Base-by-base conservation (phyloP, 106 monocot genomes). In the Dactylorhiza incarnata region DNA sequence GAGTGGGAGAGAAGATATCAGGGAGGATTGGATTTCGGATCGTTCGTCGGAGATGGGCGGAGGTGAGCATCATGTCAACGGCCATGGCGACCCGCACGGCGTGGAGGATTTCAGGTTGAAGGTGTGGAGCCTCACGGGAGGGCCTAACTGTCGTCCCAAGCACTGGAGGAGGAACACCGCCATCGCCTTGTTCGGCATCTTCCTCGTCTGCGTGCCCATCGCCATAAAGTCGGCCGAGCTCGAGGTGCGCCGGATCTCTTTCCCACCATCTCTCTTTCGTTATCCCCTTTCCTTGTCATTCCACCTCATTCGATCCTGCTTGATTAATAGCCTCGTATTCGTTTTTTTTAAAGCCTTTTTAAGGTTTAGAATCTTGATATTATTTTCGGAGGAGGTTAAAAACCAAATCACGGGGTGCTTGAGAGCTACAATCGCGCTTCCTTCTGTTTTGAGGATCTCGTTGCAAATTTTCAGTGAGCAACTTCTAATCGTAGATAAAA, bases 91-190 rank as follows among this genome's bases (percentile, higher is more conserved):
- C 46, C 74, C 71, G 74, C 63, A 58, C 23, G 71, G 61, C 5
- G 75, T 6, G 24, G 84, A 52, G 45, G 94, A 91, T 54, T 94
- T 88, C 75, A 71, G 91, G 77, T 70, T 50, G 66, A 94, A 94
- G 80, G 92, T 95, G 53, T 95, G 92, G 95, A 93, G 90, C 83
- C 81, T 93, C 88, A 90, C 90, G n/a, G 95, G 95, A 8, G 92
- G 95, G 45, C 95, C 93, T 73, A 82, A 95, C 85, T 90, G 95
- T 88, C 83, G 85, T 50, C 92, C 95, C 46, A 75, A 83, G 82
- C 84, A 95, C 85, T 95, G 93, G 93, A 83, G 68, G 78, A 85
- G 95, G 68, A 95, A 93, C 93, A 95, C 95, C 48, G 95, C 90
- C 77, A 84, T 95, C 73, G 95, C 95, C 69, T 82, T 92, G 79